These are phyloP conservation scores for Leccinum boreale DNA, from an alignment of 768 basidiomycete species.

Conservation along the genomic window DNA sequence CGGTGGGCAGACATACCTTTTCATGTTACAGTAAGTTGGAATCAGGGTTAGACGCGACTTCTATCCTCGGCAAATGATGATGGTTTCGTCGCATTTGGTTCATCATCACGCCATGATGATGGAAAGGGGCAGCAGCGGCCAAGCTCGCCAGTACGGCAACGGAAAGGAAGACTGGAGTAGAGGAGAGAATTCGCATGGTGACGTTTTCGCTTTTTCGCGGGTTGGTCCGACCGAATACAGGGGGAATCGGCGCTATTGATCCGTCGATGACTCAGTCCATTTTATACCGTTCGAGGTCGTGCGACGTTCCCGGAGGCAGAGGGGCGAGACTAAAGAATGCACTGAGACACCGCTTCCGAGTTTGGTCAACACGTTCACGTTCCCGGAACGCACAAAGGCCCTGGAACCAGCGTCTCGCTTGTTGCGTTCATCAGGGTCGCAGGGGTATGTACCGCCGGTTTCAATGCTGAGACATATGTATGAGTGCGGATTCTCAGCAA, in stretches of 20 bases:
- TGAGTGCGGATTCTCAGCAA: neutral
- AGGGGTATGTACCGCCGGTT: no score
- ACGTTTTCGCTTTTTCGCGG: neutral
- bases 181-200: conserved; percentile 6
- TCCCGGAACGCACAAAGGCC: neutral
- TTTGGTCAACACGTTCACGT: neutral
- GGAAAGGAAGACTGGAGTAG: conserved; percentile 1
- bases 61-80: neutral
- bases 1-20: neutral
- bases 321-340: neutral
- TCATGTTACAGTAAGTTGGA: neutral
- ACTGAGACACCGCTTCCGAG: neutral
- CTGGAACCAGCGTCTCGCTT: no score
- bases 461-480: no score
- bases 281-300: conserved; percentile 6
- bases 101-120: conserved; percentile 2
- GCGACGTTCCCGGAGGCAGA: neutral
- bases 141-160: neutral
- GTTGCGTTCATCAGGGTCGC: no score
- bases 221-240: neutral
- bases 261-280: neutral
- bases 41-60: neutral
- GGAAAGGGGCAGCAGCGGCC: conserved; percentile 1
- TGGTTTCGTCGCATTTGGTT: conserved; percentile 1
- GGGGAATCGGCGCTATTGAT: neutral